Conservation (phyloP, 805 yeast genomes). For the Cyberlindnera suaveolens region DNA sequence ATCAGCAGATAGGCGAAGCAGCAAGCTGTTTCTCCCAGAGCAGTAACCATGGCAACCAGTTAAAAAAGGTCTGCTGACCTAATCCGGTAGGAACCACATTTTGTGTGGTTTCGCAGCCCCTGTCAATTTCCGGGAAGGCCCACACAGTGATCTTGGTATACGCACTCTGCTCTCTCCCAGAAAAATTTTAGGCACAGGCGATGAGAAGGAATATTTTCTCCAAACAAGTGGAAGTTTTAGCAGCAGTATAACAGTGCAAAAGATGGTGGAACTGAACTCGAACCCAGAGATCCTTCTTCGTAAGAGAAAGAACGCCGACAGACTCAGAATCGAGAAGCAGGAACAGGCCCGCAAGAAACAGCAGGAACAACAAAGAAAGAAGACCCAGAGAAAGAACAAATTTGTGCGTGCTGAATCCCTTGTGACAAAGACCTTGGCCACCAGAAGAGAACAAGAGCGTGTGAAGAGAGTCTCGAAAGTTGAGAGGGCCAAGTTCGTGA, state of each 20-base stretch:
- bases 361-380: slow-evolving; percentile 38
- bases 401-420: slow-evolving; percentile 72
- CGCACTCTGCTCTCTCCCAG: background rate
- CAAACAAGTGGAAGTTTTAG: background rate
- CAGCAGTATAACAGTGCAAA: too few species aligned
- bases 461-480: slow-evolving; percentile 54
- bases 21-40: too few species aligned
- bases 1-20: too few species aligned
- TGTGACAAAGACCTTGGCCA: slow-evolving; percentile 58
- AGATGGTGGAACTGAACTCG: slow-evolving; percentile 41
- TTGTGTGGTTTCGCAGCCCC: background rate
- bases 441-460: slow-evolving; percentile 63
- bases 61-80: too few species aligned
- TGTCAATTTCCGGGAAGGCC: background rate
- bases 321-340: slow-evolving; percentile 67
- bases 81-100: too few species aligned
- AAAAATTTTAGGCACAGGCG: slow-evolving; percentile 2
- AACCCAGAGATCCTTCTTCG: slow-evolving; percentile 74
- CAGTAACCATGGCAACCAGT: too few species aligned
- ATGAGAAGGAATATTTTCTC: background rate
- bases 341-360: slow-evolving; percentile 51
- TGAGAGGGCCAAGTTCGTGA: slow-evolving; percentile 34
- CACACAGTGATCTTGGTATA: background rate
- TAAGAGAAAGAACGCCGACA: slow-evolving; percentile 75
- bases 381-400: slow-evolving; percentile 37